Conservation (phyloP, 1,284 basidiomycete genomes). For the Coriolopsis trogii region DNA sequence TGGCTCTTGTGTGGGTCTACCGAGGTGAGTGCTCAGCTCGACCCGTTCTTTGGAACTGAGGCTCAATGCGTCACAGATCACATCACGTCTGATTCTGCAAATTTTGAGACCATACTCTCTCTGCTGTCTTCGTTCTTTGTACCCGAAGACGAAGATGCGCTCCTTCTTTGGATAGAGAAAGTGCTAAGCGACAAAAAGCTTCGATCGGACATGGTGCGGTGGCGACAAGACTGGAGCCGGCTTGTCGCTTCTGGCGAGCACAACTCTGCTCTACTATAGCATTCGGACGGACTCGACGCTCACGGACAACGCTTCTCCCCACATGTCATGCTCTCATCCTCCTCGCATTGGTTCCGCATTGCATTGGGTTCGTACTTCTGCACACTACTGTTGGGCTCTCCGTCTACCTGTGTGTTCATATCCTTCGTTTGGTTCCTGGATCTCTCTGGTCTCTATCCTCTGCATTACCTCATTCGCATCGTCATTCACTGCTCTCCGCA, state of each 20-base stretch:
- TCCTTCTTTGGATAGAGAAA: conserved; percentile 81
- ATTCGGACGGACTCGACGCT: conserved; percentile 16
- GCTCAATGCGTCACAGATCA: conserved; percentile 53
- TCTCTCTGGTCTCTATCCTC: conserved; percentile 6
- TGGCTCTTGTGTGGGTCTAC: conserved; percentile 91
- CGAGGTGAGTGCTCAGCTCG: conserved; percentile 51
- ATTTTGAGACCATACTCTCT: conserved; percentile 89
- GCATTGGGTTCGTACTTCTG: conserved; percentile 16
- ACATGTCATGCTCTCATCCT: conserved; percentile 12
- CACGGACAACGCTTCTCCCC: too few species aligned
- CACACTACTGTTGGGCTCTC: conserved; percentile 7
- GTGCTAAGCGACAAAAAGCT: conserved; percentile 74
- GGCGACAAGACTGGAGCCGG: conserved; percentile 74
- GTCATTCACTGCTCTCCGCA: conserved; percentile 14
- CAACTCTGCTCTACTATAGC: conserved; percentile 63
- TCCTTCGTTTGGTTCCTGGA: conserved; percentile 10
- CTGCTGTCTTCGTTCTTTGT: conserved; percentile 91
- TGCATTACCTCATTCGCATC: conserved; percentile 8
- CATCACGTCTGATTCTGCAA: conserved; percentile 75
- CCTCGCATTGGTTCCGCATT: conserved; percentile 4
- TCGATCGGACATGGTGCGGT: conserved; percentile 65
- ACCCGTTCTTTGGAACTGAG: conserved; percentile 1
- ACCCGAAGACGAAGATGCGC: conserved; percentile 82
- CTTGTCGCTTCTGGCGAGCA: conserved; percentile 71
- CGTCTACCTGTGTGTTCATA: conserved; percentile 20